Evolutionary conservation across 148 eudicot genomes (phyloP).

Genomic region (Talinum fruticosum): DNA sequence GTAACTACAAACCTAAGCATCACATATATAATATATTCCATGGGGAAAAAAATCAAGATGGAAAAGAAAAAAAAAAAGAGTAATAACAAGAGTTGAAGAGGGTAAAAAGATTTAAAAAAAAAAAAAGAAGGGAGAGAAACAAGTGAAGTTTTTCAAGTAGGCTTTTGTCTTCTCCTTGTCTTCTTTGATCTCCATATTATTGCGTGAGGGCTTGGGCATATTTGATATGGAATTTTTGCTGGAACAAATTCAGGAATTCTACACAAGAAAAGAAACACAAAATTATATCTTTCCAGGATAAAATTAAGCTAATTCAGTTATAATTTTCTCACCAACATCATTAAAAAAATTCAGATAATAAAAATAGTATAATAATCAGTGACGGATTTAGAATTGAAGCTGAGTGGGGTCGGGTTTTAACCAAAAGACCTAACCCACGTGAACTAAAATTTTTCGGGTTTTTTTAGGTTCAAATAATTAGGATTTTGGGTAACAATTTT

Average conservation of each 20-base stretch:
- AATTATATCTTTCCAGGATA: no score
- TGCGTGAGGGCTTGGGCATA: conserved; percentile 68
- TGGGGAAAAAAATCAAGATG: not conserved
- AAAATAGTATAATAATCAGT: no score
- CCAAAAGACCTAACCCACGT: no score
- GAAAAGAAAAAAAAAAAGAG: not conserved
- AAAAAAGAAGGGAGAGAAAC: not conserved
- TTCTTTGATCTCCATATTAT: conserved; percentile 83
- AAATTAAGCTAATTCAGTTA: no score
- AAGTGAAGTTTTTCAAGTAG: not conserved
- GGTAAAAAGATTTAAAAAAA: not conserved
- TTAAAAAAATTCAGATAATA: no score
- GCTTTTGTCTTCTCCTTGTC: conserved; percentile 36
- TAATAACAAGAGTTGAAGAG: not conserved
- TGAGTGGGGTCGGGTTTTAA: no score
- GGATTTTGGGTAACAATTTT: no score
- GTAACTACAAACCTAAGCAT: not conserved
- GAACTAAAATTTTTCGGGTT: no score
- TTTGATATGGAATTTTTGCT: conserved; percentile 63
- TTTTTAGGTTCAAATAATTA: no score
- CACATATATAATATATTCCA: not conserved
- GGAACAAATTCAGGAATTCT: conserved; percentile 48
- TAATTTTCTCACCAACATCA: no score
- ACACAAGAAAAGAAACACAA: conserved; percentile 19
- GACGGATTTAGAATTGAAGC: no score